Conservation (phyloP, 2,329 filamentous ascomycete species). For the Anthostomella pinea region DNA sequence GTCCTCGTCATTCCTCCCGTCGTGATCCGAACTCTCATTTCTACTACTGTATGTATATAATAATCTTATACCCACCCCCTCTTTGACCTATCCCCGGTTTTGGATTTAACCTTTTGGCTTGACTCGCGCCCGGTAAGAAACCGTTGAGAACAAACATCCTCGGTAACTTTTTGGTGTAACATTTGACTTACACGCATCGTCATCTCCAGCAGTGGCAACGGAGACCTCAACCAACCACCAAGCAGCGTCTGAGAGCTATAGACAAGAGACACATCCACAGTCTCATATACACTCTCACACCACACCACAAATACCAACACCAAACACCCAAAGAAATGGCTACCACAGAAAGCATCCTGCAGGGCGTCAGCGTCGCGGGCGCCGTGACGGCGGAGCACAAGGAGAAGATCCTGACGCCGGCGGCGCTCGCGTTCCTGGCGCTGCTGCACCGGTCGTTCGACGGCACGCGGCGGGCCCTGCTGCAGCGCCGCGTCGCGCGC, state of each 20-base stretch:
- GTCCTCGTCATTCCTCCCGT: constrained; percentile 12
- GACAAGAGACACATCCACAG: constrained; percentile 3
- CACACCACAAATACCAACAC: too few species aligned
- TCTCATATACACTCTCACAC: too few species aligned
- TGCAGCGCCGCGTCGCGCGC: constrained; percentile 80
- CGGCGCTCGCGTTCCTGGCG: constrained; percentile 87
- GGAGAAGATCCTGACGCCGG: constrained; percentile 89
- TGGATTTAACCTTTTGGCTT: too few species aligned
- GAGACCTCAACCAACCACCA: background rate
- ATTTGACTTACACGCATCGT: constrained; percentile 15
- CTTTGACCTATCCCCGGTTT: constrained; percentile 1
- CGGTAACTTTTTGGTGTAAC: constrained; percentile 10
- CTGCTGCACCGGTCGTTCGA: constrained; percentile 96
- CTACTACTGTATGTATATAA: constrained; percentile 18
- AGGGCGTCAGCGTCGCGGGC: constrained; percentile 85
- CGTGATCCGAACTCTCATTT: constrained; percentile 1
- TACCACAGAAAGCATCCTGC: constrained; percentile 71
- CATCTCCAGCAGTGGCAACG: background rate
- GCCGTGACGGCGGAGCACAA: constrained; percentile 72
- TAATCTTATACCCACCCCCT: constrained; percentile 9
- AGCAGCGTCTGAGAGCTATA: background rate
- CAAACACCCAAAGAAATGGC: constrained; percentile 61
- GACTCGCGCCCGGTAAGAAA: too few species aligned
- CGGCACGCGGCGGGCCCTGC: constrained; percentile 77
- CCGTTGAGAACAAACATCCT: too few species aligned